Evolutionary conservation across 352 stramenopile species (phyloP), one percentile per base, ranked within the genome.

Genomic region (Globisporangium takayamanum): DNA sequence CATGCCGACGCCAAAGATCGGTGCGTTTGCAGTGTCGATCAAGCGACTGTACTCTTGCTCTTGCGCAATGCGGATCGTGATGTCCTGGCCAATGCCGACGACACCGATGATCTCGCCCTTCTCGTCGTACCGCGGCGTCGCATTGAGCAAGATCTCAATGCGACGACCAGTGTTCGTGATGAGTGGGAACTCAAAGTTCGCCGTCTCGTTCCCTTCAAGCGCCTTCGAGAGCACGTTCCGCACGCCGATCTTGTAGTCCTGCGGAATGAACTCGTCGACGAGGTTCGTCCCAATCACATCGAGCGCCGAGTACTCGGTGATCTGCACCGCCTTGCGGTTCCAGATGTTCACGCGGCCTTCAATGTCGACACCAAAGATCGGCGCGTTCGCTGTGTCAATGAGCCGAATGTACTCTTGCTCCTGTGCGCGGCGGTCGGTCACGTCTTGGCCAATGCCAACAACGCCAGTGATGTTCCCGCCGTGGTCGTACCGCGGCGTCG

Each of bases 251-350:
- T 83, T 76, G 55, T 88, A 88, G 45, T 95, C 74, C 5, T 78
- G 62, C 0, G 79, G 78, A 62, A 98, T 96, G 61, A 97, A 97
- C 36, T 87, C 76, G n/a, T 96, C 74, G 12, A 98, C 87, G 5
- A 98, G 63, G 7, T 85, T 82, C 10, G 76, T 70, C 22, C 86
- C 91, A 49, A 97, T 80, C 15, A 94, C 92, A 61, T 98, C 92
- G 6, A 89, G 65, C 36, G 92, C 80, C 8, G 77, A 84, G 62
- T 97, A 98, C 63, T 96, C 88, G 2, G 89, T 97, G 48, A 94
- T 93, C 16, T 87, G 84, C 2, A 81, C 81, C 20, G 88, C 90
- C 63, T 96, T 97, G 26, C 91, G 75, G 63, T 98, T 96, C 87
- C 86, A 96, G 57, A 92, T 92, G 55, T 94, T 92, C 30, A 96